These are phyloP conservation scores for Allium cepa DNA, from an alignment of 106 monocot genomes.

Conservation along the genomic window DNA sequence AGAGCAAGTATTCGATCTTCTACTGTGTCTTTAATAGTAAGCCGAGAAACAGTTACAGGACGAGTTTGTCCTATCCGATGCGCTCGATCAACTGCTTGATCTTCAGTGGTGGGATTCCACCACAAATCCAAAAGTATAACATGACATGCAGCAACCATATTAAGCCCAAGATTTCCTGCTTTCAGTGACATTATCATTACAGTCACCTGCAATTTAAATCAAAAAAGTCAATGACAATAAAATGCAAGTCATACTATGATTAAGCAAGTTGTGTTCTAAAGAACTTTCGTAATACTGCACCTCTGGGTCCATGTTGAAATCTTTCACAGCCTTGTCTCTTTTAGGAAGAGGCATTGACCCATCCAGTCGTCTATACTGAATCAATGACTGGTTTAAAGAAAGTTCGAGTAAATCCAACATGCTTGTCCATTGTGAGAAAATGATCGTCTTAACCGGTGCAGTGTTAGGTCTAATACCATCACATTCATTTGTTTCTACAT, in stretches of 20 bases:
- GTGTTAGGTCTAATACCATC: not conserved
- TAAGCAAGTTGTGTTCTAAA: no score
- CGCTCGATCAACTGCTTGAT: conserved; percentile 93
- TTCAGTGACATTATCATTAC: conserved; percentile 98
- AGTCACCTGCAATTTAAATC: conserved; percentile 45
- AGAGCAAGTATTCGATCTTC: conserved; percentile 94
- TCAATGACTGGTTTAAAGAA: conserved; percentile 49
- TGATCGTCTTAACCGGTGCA: conserved; percentile 65
- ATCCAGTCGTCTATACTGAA: conserved; percentile 89
- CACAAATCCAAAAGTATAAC: conserved; percentile 96
- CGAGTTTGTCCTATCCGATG: conserved; percentile 95
- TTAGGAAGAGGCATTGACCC: conserved; percentile 71
- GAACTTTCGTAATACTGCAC: conserved; percentile 16
- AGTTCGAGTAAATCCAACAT: conserved; percentile 84
- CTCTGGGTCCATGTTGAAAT: conserved; percentile 88
- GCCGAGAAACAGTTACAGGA: conserved; percentile 74
- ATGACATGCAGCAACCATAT: conserved; percentile 95
- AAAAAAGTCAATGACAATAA: not conserved
- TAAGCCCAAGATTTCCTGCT: conserved; percentile 95
- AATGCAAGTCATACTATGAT: not conserved
- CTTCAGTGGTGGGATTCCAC: conserved; percentile 99
- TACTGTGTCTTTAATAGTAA: conserved; percentile 79
- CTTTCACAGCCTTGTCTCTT: conserved; percentile 75
- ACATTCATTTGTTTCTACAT: not conserved
- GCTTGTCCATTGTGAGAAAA: conserved; percentile 97